A percentile compares a stretch with the other conserved stretches of the same genome.
phyloP scores from a whole-genome alignment of 2,329 filamentous ascomycete genomes.

The Epichloe sylvatica region DNA sequence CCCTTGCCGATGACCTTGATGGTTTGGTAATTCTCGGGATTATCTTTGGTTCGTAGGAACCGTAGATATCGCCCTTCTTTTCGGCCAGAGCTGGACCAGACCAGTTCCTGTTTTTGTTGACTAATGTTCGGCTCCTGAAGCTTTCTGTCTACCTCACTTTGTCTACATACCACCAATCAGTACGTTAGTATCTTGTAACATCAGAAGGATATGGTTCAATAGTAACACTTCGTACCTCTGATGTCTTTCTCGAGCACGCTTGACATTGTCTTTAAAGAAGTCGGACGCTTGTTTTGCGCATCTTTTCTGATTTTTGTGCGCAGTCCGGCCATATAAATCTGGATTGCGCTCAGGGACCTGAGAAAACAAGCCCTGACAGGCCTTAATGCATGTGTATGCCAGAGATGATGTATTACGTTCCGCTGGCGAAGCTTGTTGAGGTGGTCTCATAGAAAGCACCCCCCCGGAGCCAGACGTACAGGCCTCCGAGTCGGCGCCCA shows the following conservation, averaged over 20 bases:
- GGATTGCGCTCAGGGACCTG: conserved; percentile 69
- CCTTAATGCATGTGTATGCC: too few relatives aligned
- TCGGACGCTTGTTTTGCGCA: conserved; percentile 61
- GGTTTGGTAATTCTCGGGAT: conserved; percentile 86
- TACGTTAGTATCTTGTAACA: background rate
- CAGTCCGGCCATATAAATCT: conserved; percentile 38
- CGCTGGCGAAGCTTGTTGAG: too few relatives aligned
- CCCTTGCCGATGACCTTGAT: conserved; percentile 96
- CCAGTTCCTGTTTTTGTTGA: conserved; percentile 55
- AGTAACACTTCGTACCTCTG: conserved; percentile 36
- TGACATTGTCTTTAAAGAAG: conserved; percentile 98
- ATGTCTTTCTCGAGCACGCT: conserved; percentile 87
- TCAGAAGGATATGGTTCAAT: background rate
- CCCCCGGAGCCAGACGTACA: too few relatives aligned
- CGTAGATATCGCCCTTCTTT: conserved; percentile 88
- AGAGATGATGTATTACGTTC: too few relatives aligned
- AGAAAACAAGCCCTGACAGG: too few relatives aligned
- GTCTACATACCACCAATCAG: conserved; percentile 36
- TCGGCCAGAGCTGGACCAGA: conserved; percentile 70
- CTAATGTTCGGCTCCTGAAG: conserved; percentile 62
- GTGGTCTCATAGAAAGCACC: too few relatives aligned
- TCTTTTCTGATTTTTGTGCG: conserved; percentile 57
- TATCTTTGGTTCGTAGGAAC: conserved; percentile 85
- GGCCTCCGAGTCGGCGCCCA: conserved; percentile 40
- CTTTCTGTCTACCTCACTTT: conserved; percentile 81